Conservation (phyloP, 208 protist genomes). For the Leishmania turanica region DNA sequence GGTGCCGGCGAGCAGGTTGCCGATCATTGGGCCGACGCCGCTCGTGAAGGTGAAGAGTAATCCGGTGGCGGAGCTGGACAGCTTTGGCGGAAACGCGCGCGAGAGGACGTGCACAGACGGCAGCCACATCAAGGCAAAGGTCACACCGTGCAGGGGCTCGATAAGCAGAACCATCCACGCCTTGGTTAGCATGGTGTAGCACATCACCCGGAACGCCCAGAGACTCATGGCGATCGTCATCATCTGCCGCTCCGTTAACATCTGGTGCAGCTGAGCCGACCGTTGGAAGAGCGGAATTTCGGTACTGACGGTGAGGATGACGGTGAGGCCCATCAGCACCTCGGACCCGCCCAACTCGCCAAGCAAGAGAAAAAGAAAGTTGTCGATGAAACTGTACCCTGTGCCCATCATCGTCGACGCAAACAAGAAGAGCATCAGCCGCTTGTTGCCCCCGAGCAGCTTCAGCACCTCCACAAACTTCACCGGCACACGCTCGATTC, state of each 20-base stretch:
- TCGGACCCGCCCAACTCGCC: constrained; percentile 37
- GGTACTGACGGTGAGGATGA: constrained; percentile 63
- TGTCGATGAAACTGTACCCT: constrained; percentile 59
- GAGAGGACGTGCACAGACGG: constrained; percentile 46
- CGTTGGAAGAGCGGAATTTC: constrained; percentile 77
- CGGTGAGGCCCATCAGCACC: constrained; percentile 57
- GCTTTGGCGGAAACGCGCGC: constrained; percentile 43
- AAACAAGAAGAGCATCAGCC: constrained; percentile 52
- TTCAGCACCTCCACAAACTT: constrained; percentile 40
- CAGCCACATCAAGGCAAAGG: constrained; percentile 75
- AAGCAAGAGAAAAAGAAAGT: constrained; percentile 70
- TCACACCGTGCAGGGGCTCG: constrained; percentile 75
- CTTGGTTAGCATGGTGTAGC: constrained; percentile 59
- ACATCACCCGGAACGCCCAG: constrained; percentile 54
- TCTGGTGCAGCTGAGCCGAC: constrained; percentile 37
- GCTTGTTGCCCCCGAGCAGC: constrained; percentile 29
- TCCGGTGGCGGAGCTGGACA: constrained; percentile 59
- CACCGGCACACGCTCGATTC: constrained; percentile 31
- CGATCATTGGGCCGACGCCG: constrained; percentile 60
- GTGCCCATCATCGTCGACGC: constrained; percentile 54
- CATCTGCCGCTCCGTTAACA: constrained; percentile 53
- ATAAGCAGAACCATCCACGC: constrained; percentile 71
- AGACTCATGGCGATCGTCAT: constrained; percentile 51
- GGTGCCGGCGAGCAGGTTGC: constrained; percentile 55
- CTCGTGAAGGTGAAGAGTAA: constrained; percentile 52